Evolutionary conservation across 768 basidiomycete species (phyloP).

Genomic region (Amanita pseudoporphyria): DNA sequence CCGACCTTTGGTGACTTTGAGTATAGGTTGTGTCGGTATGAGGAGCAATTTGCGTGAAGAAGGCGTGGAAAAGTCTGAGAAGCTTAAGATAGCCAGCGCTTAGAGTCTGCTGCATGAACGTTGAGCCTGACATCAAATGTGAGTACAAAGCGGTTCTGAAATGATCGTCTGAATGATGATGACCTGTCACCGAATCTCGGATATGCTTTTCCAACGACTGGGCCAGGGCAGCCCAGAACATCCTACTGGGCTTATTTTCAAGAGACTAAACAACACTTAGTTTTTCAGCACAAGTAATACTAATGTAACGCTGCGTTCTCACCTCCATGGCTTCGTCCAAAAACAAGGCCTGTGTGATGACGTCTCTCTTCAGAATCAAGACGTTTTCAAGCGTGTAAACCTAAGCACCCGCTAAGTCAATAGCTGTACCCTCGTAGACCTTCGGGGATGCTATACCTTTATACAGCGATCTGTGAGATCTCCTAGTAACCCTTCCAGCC

Average conservation of each 20-base stretch:
- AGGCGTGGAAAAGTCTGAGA: slow-evolving; percentile 89
- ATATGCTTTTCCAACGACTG: slow-evolving; percentile 75
- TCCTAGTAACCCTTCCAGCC: slow-evolving; percentile 75
- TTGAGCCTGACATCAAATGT: slow-evolving; percentile 22
- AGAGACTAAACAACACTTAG: slow-evolving; percentile 42
- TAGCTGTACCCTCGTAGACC: too few relatives aligned
- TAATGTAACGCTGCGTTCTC: background rate
- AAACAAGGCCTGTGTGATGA: slow-evolving; percentile 66
- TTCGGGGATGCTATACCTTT: slow-evolving; percentile 41
- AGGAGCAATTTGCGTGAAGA: slow-evolving; percentile 91
- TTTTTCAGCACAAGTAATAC: background rate
- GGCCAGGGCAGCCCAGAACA: slow-evolving; percentile 83
- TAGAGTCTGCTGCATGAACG: slow-evolving; percentile 86
- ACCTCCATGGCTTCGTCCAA: slow-evolving; percentile 94
- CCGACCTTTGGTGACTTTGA: slow-evolving; percentile 72
- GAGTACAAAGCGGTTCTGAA: background rate
- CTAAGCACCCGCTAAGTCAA: slow-evolving; percentile 25
- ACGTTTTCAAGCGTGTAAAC: slow-evolving; percentile 96
- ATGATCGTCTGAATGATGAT: background rate
- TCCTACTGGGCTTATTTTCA: slow-evolving; percentile 85
- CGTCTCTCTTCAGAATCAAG: slow-evolving; percentile 79
- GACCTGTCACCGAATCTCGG: slow-evolving; percentile 75
- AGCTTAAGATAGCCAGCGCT: slow-evolving; percentile 81
- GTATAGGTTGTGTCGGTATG: slow-evolving; percentile 94
- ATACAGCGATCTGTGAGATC: slow-evolving; percentile 89